These are phyloP conservation scores for Prototheca wickerhamii DNA, from an alignment of 163 green algal genomes.

Conservation along the genomic window DNA sequence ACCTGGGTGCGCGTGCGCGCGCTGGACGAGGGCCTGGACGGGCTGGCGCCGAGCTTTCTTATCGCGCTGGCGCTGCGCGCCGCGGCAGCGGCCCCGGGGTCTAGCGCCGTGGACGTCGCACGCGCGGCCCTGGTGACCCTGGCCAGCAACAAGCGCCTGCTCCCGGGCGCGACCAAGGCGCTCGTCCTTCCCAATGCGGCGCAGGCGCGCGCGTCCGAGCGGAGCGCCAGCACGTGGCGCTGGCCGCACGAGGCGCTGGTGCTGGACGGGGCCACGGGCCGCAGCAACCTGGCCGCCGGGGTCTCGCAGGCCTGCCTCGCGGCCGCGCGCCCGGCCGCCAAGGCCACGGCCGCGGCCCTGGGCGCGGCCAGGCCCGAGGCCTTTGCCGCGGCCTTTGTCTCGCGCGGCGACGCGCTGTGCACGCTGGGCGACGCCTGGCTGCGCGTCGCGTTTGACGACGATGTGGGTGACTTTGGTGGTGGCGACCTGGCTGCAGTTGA, in stretches of 20 bases:
- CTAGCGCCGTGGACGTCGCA: background rate
- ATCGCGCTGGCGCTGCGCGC: background rate
- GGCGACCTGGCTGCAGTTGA: background rate
- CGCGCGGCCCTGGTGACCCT: slow-evolving; percentile 4
- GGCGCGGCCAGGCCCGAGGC: slow-evolving; percentile 30
- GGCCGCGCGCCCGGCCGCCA: slow-evolving; percentile 22
- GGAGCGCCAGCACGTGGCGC: slow-evolving; percentile 13
- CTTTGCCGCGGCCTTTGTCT: slow-evolving; percentile 35
- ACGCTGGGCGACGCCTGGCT: slow-evolving; percentile 23
- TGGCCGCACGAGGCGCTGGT: slow-evolving; percentile 21
- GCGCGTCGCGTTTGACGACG: slow-evolving; percentile 4
- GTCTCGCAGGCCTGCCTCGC: slow-evolving; percentile 31
- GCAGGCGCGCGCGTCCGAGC: background rate
- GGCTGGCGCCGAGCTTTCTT: slow-evolving; percentile 27
- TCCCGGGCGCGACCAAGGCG: background rate
- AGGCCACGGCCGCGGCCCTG: slow-evolving; percentile 29
- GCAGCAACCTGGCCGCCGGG: slow-evolving; percentile 33
- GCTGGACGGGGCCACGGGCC: slow-evolving; percentile 48
- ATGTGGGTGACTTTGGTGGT: background rate
- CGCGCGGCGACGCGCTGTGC: background rate
- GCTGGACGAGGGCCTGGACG: slow-evolving; percentile 31
- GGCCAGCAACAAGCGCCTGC: slow-evolving; percentile 4
- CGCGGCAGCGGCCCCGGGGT: background rate
- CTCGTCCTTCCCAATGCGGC: background rate
- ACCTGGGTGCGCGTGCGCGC: slow-evolving; percentile 43